Evolutionary conservation across 352 stramenopile species (phyloP).

Genomic region (Pythium dissotocum): DNA sequence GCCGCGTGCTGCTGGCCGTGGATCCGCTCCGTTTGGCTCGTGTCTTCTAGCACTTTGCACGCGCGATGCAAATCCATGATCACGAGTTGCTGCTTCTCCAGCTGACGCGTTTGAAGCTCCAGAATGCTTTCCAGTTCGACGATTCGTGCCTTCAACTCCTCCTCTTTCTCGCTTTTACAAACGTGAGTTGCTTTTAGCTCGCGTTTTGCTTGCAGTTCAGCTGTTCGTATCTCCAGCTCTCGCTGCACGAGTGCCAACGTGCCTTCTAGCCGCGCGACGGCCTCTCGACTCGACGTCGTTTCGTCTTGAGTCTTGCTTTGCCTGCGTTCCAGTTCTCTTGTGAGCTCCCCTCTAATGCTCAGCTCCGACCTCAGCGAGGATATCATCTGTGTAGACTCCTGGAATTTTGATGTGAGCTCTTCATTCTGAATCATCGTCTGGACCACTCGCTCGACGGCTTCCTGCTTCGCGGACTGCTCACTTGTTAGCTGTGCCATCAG

Average conservation of each 20-base stretch:
- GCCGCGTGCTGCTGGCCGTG: not conserved
- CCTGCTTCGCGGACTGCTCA: conserved; percentile 28
- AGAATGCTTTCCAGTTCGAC: conserved; percentile 22
- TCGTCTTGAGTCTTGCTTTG: conserved; percentile 8
- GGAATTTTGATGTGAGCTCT: conserved; percentile 4
- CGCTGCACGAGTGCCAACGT: conserved; percentile 9
- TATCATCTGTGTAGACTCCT: conserved; percentile 8
- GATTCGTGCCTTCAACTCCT: not conserved
- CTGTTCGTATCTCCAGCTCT: conserved; percentile 14
- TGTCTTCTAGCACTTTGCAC: conserved; percentile 30
- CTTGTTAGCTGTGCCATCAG: conserved; percentile 25
- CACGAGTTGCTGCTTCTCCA: conserved; percentile 34
- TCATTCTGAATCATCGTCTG: conserved; percentile 37
- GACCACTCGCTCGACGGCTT: conserved; percentile 47
- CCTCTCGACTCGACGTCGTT: not conserved
- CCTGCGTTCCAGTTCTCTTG: conserved; percentile 4
- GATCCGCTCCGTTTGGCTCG: conserved; percentile 3
- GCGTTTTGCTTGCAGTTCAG: conserved; percentile 11
- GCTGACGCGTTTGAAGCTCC: conserved; percentile 22
- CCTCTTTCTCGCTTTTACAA: conserved; percentile 3
- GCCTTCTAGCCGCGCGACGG: conserved; percentile 11
- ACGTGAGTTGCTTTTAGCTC: conserved; percentile 4
- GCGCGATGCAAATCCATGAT: conserved; percentile 29
- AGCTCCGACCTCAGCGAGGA: conserved; percentile 20
- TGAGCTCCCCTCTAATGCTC: not conserved